These are phyloP conservation scores for Monosporozyma aerobia DNA, from an alignment of 805 yeast genomes.

Conservation along the genomic window DNA sequence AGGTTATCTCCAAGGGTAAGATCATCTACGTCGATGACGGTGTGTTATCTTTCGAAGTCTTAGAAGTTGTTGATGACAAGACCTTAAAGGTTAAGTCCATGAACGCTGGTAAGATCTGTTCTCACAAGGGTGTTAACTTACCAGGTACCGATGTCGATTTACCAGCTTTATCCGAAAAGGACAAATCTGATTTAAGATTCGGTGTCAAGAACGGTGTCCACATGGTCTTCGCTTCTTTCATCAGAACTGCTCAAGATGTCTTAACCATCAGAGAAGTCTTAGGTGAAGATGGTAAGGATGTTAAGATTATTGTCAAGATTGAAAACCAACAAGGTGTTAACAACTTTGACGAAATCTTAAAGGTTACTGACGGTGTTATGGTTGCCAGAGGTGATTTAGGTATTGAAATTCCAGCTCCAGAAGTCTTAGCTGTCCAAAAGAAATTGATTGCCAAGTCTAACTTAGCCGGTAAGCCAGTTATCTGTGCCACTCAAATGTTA, in stretches of 20 bases:
- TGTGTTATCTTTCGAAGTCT: constrained; percentile 88
- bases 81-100: constrained; percentile 82
- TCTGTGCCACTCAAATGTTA: constrained; percentile 99
- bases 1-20: constrained; percentile 80
- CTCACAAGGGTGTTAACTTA: constrained; percentile 98
- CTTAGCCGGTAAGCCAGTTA: constrained; percentile 98
- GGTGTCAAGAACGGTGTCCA: constrained; percentile 97
- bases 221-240: constrained; percentile 97
- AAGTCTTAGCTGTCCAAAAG: constrained; percentile 97
- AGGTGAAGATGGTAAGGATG: constrained; percentile 94
- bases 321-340: constrained; percentile 99
- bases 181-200: constrained; percentile 79
- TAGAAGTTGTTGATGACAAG: constrained; percentile 67
- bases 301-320: constrained; percentile 94
- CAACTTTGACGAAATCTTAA: constrained; percentile 94
- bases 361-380: constrained; percentile 98
- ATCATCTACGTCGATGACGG: constrained; percentile 96
- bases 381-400: constrained; percentile 99
- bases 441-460: constrained; percentile 98
- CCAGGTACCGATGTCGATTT: constrained; percentile 98
- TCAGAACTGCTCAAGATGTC: constrained; percentile 89
- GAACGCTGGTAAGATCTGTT: constrained; percentile 91
- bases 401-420: constrained; percentile 98
- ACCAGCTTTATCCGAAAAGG: constrained; percentile 97
- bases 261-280: constrained; percentile 83